Conservation (phyloP, 2,329 filamentous ascomycete species). For the Penicillium sp. region DNA sequence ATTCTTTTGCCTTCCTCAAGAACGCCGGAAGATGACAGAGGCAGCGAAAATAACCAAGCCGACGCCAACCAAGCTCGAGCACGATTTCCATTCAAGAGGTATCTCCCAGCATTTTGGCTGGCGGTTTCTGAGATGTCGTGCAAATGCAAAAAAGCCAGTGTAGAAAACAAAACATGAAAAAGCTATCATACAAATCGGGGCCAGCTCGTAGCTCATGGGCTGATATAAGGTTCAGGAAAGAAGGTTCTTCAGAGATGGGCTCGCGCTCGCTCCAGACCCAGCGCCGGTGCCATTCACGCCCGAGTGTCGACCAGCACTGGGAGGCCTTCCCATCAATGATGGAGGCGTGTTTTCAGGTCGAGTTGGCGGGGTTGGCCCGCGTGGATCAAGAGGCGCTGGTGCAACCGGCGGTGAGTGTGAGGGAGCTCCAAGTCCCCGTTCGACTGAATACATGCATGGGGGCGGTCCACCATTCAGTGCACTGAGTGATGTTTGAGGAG, state of each 20-base stretch:
- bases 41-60: constrained; percentile 2
- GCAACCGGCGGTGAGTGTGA: constrained; percentile 34
- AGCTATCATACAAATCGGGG: constrained; percentile 16
- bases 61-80: not conserved
- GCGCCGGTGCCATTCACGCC: constrained; percentile 26
- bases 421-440: constrained; percentile 32
- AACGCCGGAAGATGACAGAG: constrained; percentile 16
- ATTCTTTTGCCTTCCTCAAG: constrained; percentile 18
- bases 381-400: constrained; percentile 33
- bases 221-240: constrained; percentile 49
- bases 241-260: constrained; percentile 67
- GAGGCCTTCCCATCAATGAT: constrained; percentile 20
- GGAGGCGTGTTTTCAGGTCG: constrained; percentile 28
- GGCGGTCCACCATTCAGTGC: constrained; percentile 34
- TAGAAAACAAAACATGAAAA: constrained; percentile 6
- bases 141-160: constrained; percentile 6
- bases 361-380: constrained; percentile 30
- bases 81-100: not conserved
- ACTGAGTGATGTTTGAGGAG: constrained; percentile 35
- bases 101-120: constrained; percentile 5
- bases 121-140: not conserved
- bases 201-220: not conserved
- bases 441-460: constrained; percentile 34
- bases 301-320: constrained; percentile 25
- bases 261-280: constrained; percentile 63